Base-by-base conservation (phyloP, 139 green algal genomes). In the Tetradesmus lagerheimii region DNA sequence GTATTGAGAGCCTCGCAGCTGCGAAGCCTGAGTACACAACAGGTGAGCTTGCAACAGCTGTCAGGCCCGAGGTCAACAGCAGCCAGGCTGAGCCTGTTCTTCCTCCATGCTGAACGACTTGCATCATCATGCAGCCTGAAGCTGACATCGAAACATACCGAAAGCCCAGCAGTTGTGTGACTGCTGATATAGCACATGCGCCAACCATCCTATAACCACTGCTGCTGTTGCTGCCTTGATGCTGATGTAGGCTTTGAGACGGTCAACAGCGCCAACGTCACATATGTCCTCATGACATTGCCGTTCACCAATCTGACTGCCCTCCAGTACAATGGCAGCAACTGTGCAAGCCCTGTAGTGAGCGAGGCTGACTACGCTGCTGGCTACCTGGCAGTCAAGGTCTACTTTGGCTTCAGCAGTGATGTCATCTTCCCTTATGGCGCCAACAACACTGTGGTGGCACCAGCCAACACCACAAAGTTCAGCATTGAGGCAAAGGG, bases 361-460 rank as follows among this genome's bases (percentile, higher is more conserved):
- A 38, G n/a, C 38, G 8, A 38, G 39, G 29, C 12, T 34, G 80
- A 27, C 15, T 74, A 34, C 15, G 31, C 62, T 25, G 16, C 15
- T 25, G 80, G 80, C 43, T 86, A 86, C n/a, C 14, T 86, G 27
- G 45, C 50, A 16, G 45, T 86, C 34, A 41, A 43, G 31, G 47
- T 66, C 35, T 67, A 66, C 62, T 80, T 88, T 79, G 62, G 62
- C 23, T 80, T 79, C 71, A 37, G 20, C 16, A 38, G 39, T 5
- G 37, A 88, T 35, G 64, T 45, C 14, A 45, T 50, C 35, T 88
- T 88, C 23, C 37, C 35, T 34, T 88, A 62, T 41, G 83, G 83
- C 83, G 41, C 29, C 83, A 88, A 88, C 57, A 88, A 88, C 57
- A 88, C 83, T 20, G 50, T 88, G 1, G 34, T 53, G 8, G 83